Evolutionary conservation across 257 asterid species (phyloP).

Genomic region (Capsicum baccatum): DNA sequence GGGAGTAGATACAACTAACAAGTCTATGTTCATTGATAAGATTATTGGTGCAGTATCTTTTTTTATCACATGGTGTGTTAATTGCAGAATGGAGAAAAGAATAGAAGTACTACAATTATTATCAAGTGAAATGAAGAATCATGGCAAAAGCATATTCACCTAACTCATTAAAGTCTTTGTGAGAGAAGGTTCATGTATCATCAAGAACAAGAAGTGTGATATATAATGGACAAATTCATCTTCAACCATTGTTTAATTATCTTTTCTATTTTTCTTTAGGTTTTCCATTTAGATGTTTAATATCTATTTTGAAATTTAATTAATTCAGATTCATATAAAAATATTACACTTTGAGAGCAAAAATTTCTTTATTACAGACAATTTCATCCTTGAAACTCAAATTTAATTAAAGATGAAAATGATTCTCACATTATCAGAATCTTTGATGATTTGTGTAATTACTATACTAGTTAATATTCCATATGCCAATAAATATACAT

Average conservation of each 20-base stretch:
- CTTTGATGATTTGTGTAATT: background rate
- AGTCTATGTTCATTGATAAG: constrained; percentile 36
- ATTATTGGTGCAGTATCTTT: constrained; percentile 26
- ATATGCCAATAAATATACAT: background rate
- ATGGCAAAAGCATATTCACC: constrained; percentile 23
- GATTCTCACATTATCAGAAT: background rate
- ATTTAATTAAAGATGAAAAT: background rate
- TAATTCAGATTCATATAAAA: too few relatives aligned
- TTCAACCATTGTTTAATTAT: background rate
- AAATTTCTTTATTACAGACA: background rate
- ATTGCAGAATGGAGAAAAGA: constrained; percentile 7
- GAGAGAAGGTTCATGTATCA: constrained; percentile 35
- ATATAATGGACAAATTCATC: background rate
- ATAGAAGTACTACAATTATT: constrained; percentile 32
- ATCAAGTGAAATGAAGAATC: constrained; percentile 30
- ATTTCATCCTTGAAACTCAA: background rate
- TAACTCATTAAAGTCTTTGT: constrained; percentile 28
- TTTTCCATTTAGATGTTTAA: too few relatives aligned
- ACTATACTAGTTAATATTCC: background rate
- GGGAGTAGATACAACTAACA: background rate
- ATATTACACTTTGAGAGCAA: too few relatives aligned
- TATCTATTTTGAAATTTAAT: too few relatives aligned
- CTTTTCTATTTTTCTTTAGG: too few relatives aligned
- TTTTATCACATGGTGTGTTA: constrained; percentile 48
- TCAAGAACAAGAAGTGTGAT: background rate